Evolutionary conservation across 768 basidiomycete species (phyloP).

Genomic region (Lactarius quietus): DNA sequence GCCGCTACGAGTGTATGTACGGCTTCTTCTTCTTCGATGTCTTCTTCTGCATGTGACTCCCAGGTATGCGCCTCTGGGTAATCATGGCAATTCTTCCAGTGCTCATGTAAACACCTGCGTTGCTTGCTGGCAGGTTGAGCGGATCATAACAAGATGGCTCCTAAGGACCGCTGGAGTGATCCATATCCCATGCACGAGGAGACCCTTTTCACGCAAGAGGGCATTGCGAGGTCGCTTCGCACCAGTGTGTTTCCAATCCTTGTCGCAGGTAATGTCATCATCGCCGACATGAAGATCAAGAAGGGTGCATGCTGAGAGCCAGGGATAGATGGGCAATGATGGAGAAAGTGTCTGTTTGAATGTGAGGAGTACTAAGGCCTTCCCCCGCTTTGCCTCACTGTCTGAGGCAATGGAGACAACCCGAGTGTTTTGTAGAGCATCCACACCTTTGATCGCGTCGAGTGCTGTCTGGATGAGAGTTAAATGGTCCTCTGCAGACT

Average conservation of each 20-base stretch:
- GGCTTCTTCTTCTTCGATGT: no score
- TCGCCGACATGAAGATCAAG: background rate
- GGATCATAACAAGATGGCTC: no score
- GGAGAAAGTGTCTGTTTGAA: background rate
- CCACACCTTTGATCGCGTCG: background rate
- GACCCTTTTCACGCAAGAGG: conserved; percentile 4
- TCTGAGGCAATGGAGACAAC: conserved; percentile 1
- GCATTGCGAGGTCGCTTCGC: background rate
- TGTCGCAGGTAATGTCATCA: conserved; percentile 12
- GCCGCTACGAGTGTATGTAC: no score
- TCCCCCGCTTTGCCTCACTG: background rate
- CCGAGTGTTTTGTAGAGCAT: no score
- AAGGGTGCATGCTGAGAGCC: background rate
- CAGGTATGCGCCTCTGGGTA: no score
- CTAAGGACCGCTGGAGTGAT: no score
- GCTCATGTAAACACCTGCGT: no score
- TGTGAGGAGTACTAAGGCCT: background rate
- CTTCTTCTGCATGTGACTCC: no score
- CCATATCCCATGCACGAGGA: background rate
- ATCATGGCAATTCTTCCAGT: no score
- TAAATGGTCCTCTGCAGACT: background rate
- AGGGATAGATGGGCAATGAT: background rate
- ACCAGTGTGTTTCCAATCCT: conserved; percentile 8
- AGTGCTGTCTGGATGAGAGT: background rate
- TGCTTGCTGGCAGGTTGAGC: no score